Evolutionary conservation across 2,329 filamentous ascomycete species (phyloP), one percentile per base, ranked within the genome.

Genomic region (Beauveria sp.): DNA sequence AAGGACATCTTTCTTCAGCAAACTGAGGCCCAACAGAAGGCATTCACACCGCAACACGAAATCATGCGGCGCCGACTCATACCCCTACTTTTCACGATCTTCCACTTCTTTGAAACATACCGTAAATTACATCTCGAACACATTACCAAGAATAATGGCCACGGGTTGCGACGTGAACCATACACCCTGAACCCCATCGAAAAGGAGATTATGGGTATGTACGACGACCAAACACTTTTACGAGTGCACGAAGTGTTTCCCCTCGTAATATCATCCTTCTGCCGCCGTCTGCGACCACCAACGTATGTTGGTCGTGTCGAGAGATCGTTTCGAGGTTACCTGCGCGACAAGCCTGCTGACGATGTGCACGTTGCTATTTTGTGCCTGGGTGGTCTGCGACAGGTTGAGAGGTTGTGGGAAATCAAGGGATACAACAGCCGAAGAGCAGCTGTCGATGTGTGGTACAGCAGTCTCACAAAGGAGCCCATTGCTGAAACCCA

Each of bases 91-190:
- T 87, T 88, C 65, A 86, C 84, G 14, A 76, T 86, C 26, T 87
- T 87, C 65, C 85, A 88, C 69, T 88, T 88, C 68, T 87, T 88
- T 68, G 85, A 88, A 69, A 85, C 78, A 1, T 87, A 86, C 67
- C 81, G 85, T 62, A 79, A 77, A 45, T 74, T 86, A 3, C 84
- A 87, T 65, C 70, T 86, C 8, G 73, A 83, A 65, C 82, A 84
- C 63, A 77, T 88, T 26, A 73, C 75, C 54, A 75, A 82, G 53
- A 76, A 84, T 60, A 74, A 73, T 45, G 80, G 81, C 14, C 74
- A 80, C 54, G 82, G 84, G 5, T 66, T 88, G 51, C 72, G 73
- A 46, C 75, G 70, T 47, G 77, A 78, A 59, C 81, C 84, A 0
- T 86, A 83, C 65, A 87, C 84, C 0, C 63, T 83, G 46, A 86